These are phyloP conservation scores for Corrigiola litoralis DNA, from an alignment of 179 eudicot genomes.

Conservation along the genomic window DNA sequence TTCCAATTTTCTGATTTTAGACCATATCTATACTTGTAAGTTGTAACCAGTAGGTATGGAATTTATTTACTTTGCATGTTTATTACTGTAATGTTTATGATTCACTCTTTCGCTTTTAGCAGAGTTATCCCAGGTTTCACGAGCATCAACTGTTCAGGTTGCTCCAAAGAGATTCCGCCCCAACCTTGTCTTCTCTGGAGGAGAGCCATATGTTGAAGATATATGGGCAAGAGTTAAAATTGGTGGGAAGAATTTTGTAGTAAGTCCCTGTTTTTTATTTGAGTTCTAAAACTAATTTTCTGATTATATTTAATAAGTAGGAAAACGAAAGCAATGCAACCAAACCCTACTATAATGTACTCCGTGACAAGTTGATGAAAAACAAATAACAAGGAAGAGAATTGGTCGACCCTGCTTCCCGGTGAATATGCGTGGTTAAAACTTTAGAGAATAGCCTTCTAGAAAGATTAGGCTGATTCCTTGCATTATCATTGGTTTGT, in stretches of 20 bases:
- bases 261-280: constrained; percentile 27
- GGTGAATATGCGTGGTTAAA: too few relatives aligned
- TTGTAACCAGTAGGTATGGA: neutral
- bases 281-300: neutral
- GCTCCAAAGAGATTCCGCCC: constrained; percentile 83
- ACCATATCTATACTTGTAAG: neutral
- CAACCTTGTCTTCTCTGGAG: constrained; percentile 83
- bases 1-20: too few relatives aligned
- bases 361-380: too few relatives aligned
- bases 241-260: constrained; percentile 55
- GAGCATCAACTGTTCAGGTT: constrained; percentile 36
- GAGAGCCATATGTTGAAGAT: constrained; percentile 84
- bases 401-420: too few relatives aligned
- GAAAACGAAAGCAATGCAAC: neutral
- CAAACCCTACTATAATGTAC: too few relatives aligned
- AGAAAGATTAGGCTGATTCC: too few relatives aligned
- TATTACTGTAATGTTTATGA: neutral
- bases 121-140: constrained; percentile 37
- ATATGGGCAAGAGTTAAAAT: constrained; percentile 60
- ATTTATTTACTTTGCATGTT: neutral
- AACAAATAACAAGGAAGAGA: too few relatives aligned
- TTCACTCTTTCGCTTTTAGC: constrained; percentile 9
- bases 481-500: too few relatives aligned
- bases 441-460: too few relatives aligned
- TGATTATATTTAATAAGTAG: neutral